These are phyloP conservation scores for Globisporangium perplexum DNA, from an alignment of 352 stramenopile species.

Conservation along the genomic window DNA sequence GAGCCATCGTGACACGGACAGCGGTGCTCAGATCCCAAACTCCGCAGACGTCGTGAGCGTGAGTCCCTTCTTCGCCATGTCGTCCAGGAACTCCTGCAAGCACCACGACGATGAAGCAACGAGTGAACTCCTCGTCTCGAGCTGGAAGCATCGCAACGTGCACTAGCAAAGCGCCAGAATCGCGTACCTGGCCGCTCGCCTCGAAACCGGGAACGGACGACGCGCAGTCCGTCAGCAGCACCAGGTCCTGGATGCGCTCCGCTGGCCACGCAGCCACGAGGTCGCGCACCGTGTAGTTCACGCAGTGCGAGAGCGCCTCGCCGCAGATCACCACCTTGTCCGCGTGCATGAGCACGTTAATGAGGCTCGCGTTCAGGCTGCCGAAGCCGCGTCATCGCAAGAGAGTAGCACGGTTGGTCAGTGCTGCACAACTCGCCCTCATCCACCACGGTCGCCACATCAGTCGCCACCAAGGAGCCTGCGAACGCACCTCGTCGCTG, in stretches of 20 bases:
- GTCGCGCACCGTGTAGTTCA: slow-evolving; percentile 95
- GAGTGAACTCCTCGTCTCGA: too few species aligned
- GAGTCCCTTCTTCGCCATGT: slow-evolving; percentile 57
- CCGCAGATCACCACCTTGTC: slow-evolving; percentile 90
- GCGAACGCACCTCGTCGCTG: slow-evolving; percentile 40
- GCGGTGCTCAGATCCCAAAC: slow-evolving; percentile 22
- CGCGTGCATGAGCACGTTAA: slow-evolving; percentile 81
- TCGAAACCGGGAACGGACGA: slow-evolving; percentile 75
- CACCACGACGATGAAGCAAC: not conserved
- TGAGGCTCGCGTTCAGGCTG: slow-evolving; percentile 81
- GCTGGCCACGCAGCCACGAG: slow-evolving; percentile 82
- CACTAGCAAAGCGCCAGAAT: not conserved
- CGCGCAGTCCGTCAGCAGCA: slow-evolving; percentile 75
- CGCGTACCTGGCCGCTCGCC: slow-evolving; percentile 28
- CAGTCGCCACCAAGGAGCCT: not conserved
- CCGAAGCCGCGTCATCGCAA: slow-evolving; percentile 1
- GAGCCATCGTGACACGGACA: too few species aligned
- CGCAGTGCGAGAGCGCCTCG: slow-evolving; percentile 95
- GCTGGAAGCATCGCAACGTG: too few species aligned
- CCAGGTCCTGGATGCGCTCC: slow-evolving; percentile 54
- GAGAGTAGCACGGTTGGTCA: not conserved
- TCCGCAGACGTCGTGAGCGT: slow-evolving; percentile 52
- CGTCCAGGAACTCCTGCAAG: slow-evolving; percentile 38
- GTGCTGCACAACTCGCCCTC: not conserved
- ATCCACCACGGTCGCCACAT: too few species aligned